These are phyloP conservation scores for Paecilomyces sp. DNA, from an alignment of 2,329 filamentous ascomycete species.

Conservation along the genomic window DNA sequence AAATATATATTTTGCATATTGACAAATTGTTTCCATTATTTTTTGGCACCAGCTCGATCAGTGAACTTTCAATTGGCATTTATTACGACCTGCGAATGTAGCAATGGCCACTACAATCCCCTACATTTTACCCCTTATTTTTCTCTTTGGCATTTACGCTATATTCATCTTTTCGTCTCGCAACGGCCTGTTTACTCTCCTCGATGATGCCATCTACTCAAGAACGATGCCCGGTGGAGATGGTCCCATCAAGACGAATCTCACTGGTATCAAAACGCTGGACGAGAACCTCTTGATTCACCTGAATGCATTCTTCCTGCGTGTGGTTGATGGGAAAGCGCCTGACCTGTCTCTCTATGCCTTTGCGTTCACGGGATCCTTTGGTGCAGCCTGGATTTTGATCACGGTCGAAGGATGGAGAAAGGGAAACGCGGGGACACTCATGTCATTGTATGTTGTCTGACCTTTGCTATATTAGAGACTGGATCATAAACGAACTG, in stretches of 20 bases:
- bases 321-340: slow-evolving; percentile 30
- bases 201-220: slow-evolving; percentile 12
- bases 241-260: slow-evolving; percentile 21
- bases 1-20: not conserved
- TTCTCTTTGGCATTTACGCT: slow-evolving; percentile 24
- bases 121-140: not conserved
- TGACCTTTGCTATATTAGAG: not conserved
- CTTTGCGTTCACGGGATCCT: slow-evolving; percentile 33
- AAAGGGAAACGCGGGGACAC: slow-evolving; percentile 34
- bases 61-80: not conserved
- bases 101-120: not conserved
- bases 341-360: slow-evolving; percentile 29
- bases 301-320: slow-evolving; percentile 34
- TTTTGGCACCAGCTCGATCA: not conserved
- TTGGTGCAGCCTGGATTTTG: slow-evolving; percentile 36
- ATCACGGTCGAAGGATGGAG: slow-evolving; percentile 41
- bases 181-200: slow-evolving; percentile 22
- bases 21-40: not conserved
- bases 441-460: slow-evolving; percentile 34
- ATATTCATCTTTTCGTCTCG: slow-evolving; percentile 25
- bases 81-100: not conserved
- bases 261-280: slow-evolving; percentile 25
- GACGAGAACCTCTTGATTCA: slow-evolving; percentile 22
- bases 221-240: slow-evolving; percentile 18
- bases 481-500: not conserved